Conservation (phyloP, 73 alveolate species). For the Paramecium caudatum region DNA sequence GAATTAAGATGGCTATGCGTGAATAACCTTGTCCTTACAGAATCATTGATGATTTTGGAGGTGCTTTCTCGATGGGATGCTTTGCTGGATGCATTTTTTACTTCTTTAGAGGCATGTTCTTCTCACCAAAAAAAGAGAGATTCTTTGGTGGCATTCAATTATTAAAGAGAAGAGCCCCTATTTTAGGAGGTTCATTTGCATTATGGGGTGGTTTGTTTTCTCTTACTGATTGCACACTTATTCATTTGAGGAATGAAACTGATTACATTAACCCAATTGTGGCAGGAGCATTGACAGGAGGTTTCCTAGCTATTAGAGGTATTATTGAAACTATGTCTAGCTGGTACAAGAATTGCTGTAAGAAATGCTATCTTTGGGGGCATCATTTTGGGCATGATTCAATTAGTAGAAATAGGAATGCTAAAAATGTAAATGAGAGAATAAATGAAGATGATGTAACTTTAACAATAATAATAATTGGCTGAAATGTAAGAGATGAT, state of each 20-base stretch:
- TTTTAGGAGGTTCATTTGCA: constrained; percentile 90
- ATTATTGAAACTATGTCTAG: background rate
- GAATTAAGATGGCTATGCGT: constrained; percentile 73
- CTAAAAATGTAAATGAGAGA: constrained; percentile 63
- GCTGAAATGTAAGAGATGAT: constrained; percentile 25
- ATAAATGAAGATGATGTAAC: constrained; percentile 44
- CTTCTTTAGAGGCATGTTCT: constrained; percentile 86
- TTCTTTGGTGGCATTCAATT: constrained; percentile 83
- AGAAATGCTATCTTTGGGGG: constrained; percentile 89
- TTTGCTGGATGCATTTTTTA: constrained; percentile 83
- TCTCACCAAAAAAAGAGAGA: constrained; percentile 85
- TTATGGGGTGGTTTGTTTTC: constrained; percentile 91
- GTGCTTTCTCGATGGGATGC: constrained; percentile 87
- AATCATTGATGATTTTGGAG: constrained; percentile 90
- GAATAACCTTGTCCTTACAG: constrained; percentile 90
- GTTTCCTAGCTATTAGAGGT: constrained; percentile 84
- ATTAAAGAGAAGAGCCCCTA: constrained; percentile 88
- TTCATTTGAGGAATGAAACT: constrained; percentile 81
- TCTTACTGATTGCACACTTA: constrained; percentile 81
- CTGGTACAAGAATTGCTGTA: constrained; percentile 82
- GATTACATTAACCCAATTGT: constrained; percentile 82
- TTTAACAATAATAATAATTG: constrained; percentile 31
- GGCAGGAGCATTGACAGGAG: constrained; percentile 90
- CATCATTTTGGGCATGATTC: constrained; percentile 80
- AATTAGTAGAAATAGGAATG: constrained; percentile 79